Evolutionary conservation across 1,284 basidiomycete genomes (phyloP), one percentile per base, ranked within the genome.

Genomic region (Leccinum fallax): DNA sequence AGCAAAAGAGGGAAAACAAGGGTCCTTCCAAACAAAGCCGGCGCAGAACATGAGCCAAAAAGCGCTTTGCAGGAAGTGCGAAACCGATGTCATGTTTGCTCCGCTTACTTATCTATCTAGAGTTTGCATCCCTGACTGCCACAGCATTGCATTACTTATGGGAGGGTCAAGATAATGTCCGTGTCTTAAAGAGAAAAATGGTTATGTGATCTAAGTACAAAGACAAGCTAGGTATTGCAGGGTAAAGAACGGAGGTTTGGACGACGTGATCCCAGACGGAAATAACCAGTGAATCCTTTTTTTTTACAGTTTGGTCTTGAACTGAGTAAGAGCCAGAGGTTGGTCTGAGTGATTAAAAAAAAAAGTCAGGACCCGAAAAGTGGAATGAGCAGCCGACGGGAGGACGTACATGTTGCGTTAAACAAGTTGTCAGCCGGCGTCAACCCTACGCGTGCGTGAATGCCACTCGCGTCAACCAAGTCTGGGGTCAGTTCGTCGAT

Each of bases 401-500:
- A 48, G 19, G 5, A 67, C 84, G 76, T 69, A 86, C 84, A 86
- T 53, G 81, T 86, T 40, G 77, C 70, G 54, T 81, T 77, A 70
- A 81, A 87, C 57, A 85, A 74, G 43, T 80, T 81, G 60, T 82
- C 80, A 16, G 72, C 65, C 3, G 82, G 82, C 11, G 79, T 77
- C 9, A 80, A 63, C 9, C 77, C 79, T 34, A 73, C 72, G 65
- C 81, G 80, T 3, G 74, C 72, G 30, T 74, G 73, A 19, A 83
- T 63, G 40, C 71, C 77, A 48, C 85, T 74, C 15, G 71, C 63
- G 9, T 75, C 65, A 3, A 88, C 81, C 83, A 88, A 83, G 70
- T 85, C 82, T 2, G 86, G 87, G 26, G 81, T 80, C 15, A 90
- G 74, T 60, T 90, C 80, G 21, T 77, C 69, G 13, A 89, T 73